Evolutionary conservation across 2,329 filamentous ascomycete species (phyloP).

Genomic region (Hypoxylon sp.): DNA sequence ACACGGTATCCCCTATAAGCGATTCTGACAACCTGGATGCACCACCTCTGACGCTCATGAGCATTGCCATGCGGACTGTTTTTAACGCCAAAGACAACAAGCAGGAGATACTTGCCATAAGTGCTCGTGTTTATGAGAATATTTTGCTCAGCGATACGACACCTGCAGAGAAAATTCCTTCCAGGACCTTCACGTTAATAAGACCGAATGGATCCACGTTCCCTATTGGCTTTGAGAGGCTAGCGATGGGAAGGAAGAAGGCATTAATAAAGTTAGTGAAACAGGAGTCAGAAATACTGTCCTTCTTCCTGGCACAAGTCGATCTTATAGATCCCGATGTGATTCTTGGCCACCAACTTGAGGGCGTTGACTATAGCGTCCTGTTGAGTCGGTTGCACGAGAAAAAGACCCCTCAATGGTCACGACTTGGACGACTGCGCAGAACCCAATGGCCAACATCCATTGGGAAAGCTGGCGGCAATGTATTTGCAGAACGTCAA

Average conservation of each 20-base stretch:
- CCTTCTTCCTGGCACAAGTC: constrained; percentile 90
- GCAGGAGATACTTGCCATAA: constrained; percentile 93
- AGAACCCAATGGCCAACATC: constrained; percentile 88
- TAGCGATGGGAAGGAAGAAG: constrained; percentile 78
- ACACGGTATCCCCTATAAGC: constrained; percentile 78
- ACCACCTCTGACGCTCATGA: constrained; percentile 96
- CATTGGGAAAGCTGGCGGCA: constrained; percentile 87
- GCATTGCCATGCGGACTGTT: constrained; percentile 86
- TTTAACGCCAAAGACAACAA: constrained; percentile 95
- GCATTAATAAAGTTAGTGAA: constrained; percentile 86
- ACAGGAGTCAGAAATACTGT: constrained; percentile 86
- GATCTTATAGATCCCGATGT: constrained; percentile 93
- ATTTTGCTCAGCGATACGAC: constrained; percentile 89
- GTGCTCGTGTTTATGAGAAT: constrained; percentile 92
- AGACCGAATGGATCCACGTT: constrained; percentile 83
- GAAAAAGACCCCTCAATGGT: constrained; percentile 94
- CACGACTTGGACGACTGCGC: constrained; percentile 88
- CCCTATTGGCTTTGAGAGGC: constrained; percentile 86
- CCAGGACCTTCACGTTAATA: constrained; percentile 91
- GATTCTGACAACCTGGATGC: constrained; percentile 86
- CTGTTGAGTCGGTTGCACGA: constrained; percentile 88
- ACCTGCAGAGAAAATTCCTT: constrained; percentile 88
- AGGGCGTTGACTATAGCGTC: constrained; percentile 96
- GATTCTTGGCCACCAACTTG: constrained; percentile 93
- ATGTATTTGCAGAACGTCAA: constrained; percentile 93